Evolutionary conservation across 2,329 filamentous ascomycete genomes (phyloP).

Genomic region (Colletotrichum costaricense): DNA sequence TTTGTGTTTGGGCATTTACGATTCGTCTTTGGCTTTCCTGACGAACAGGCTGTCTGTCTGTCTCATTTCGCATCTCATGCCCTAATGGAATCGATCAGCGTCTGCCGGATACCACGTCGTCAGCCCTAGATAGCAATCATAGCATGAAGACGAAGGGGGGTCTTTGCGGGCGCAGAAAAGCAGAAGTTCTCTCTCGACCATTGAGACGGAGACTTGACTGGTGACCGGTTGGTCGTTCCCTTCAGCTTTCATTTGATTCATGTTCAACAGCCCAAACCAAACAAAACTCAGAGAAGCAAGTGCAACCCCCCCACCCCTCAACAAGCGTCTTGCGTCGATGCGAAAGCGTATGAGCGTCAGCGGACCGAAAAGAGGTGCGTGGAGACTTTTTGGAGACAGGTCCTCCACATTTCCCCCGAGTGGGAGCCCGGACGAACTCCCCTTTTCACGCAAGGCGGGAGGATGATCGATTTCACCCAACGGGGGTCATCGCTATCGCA

Average conservation of each 20-base stretch:
- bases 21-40: neutral
- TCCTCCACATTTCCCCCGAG: conserved; percentile 35
- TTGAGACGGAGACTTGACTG: neutral
- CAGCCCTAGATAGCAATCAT: neutral
- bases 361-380: conserved; percentile 23
- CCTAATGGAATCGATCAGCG: neutral
- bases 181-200: neutral
- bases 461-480: conserved; percentile 29
- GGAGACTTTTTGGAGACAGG: conserved; percentile 7
- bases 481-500: conserved; percentile 22
- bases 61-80: neutral
- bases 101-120: neutral
- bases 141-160: neutral
- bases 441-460: conserved; percentile 34
- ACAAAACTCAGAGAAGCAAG: conserved; percentile 19
- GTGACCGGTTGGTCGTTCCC: neutral
- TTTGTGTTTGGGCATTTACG: neutral
- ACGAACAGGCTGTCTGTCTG: neutral
- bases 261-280: neutral
- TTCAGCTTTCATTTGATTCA: neutral
- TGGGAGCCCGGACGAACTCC: conserved; percentile 34
- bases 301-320: neutral
- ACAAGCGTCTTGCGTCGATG: too few relatives aligned
- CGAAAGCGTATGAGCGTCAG: conserved; percentile 11
- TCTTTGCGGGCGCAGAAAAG: neutral